phyloP scores from a whole-genome alignment of 768 basidiomycete genomes.

The Trametes sanguinea region DNA sequence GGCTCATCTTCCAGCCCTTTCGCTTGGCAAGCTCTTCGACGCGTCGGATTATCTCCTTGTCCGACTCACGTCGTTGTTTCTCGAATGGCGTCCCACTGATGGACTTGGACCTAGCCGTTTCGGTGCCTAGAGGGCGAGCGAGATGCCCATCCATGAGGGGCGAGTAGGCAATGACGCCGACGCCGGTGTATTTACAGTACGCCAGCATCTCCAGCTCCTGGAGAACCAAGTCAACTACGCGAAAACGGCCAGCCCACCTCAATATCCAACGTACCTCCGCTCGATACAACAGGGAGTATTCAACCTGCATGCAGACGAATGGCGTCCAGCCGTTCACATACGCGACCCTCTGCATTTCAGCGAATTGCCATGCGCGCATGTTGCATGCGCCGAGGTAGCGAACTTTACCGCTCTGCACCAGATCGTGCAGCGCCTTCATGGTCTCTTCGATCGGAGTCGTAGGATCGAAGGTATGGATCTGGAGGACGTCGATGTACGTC shows the following conservation, averaged over 20 bases:
- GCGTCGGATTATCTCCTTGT: no score
- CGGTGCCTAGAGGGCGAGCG: no score
- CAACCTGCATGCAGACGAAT: conserved; percentile 59
- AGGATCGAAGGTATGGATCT: conserved; percentile 47
- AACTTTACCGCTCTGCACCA: conserved; percentile 49
- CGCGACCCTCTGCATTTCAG: conserved; percentile 46
- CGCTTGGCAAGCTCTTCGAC: no score
- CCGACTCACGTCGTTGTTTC: no score
- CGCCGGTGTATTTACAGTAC: conserved; percentile 51
- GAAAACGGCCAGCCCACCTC: neutral
- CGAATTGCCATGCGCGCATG: conserved; percentile 37
- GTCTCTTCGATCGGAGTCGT: conserved; percentile 44
- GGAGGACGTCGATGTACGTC: conserved; percentile 43
- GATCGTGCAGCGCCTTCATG: conserved; percentile 53
- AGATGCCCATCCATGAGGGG: conserved; percentile 47
- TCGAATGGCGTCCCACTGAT: no score
- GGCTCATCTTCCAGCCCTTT: no score
- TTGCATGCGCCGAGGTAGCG: conserved; percentile 46
- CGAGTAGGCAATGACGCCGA: conserved; percentile 55
- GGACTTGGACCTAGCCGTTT: no score
- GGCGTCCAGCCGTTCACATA: conserved; percentile 48
- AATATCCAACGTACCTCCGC: conserved; percentile 41
- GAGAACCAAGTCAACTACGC: neutral
- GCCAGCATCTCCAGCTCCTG: conserved; percentile 49
- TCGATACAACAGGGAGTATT: conserved; percentile 57